Conservation (phyloP, 331 rosid genomes). For the Spiraea crenata region DNA sequence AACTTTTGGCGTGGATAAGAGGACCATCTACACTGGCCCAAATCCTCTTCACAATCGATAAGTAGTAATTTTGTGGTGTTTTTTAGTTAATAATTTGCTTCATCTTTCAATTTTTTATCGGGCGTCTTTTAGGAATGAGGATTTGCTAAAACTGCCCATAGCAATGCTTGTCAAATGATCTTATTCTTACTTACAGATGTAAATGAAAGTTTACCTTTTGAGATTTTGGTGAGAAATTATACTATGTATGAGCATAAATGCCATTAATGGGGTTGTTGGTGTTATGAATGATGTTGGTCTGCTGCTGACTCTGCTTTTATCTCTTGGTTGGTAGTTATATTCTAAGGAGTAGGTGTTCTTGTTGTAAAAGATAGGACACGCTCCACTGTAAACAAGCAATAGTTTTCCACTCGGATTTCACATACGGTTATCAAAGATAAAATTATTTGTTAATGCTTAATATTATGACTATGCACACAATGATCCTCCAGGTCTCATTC, state of each 20-base stretch:
- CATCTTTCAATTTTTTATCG: constrained; percentile 22
- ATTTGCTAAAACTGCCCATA: constrained; percentile 26
- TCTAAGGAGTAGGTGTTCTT: constrained; percentile 18
- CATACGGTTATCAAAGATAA: background rate
- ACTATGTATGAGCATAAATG: constrained; percentile 23
- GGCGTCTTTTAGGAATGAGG: constrained; percentile 43
- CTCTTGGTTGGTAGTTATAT: constrained; percentile 29
- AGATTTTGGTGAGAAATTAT: constrained; percentile 42
- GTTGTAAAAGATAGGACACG: background rate
- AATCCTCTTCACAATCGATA: constrained; percentile 91
- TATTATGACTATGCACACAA: no score
- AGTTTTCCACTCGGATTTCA: constrained; percentile 1
- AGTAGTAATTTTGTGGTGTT: constrained; percentile 12
- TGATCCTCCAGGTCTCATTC: no score
- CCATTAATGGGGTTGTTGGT: constrained; percentile 44
- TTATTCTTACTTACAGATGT: constrained; percentile 34
- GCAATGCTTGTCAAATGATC: constrained; percentile 34
- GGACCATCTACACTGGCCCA: constrained; percentile 86
- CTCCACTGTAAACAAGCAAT: background rate
- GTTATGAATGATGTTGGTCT: constrained; percentile 27
- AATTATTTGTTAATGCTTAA: background rate
- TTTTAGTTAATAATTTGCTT: background rate
- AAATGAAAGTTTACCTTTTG: constrained; percentile 48
- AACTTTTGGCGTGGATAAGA: constrained; percentile 62
- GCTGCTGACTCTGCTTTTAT: constrained; percentile 26